Base-by-base conservation (phyloP, 2,329 filamentous ascomycete species). In the Aspergillus caelatus region DNA sequence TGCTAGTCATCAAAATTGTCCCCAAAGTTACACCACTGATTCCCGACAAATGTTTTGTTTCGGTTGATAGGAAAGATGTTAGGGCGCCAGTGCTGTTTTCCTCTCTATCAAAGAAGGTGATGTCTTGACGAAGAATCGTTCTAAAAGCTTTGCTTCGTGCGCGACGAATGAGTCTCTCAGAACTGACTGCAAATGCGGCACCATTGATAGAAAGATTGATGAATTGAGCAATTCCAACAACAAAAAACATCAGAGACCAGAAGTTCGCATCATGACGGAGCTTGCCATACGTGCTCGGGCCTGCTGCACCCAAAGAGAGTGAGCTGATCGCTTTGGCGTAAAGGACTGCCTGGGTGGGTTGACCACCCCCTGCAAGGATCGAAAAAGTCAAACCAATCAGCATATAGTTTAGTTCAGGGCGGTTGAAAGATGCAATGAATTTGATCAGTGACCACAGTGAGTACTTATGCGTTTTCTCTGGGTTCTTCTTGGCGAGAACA, bases 21-120 rank as follows among this genome's bases (percentile, higher is more conserved):
- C 94, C 94, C 1, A 98, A 85, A 0, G 93, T 97, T 32, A 89
- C 88, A 54, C 94, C 95, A 68, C 92, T 94, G 54, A 98, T 87
- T 16, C 95, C 94, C 19, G 93, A 91, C 34, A 97, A 85, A 72
- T 96, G 90, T 0, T 93, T 97, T 0, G 94, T 94, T 78, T 97
- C 91, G 0, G 92, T 96, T 2, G 92, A 94, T 14, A 97, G 82
- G 79, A 96, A 95, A 0, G 91, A 92, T 0, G 93, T 97, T 70
- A 99, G 82, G 0, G 93, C 91, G 68, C 95, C 95, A 8, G 93
- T 89, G 8, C 91, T 93, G 76, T 98, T 96, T 76, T 95, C 91
- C 67, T 96, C 92, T 52, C 84, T 85, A 77, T 98, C 95, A 71
- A 97, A 99, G 78, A 94, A 98, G 32, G 88, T 83, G 63, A 98